Conservation (phyloP, 176 grass and related monocot species). For the Rhynchospora breviuscula region DNA sequence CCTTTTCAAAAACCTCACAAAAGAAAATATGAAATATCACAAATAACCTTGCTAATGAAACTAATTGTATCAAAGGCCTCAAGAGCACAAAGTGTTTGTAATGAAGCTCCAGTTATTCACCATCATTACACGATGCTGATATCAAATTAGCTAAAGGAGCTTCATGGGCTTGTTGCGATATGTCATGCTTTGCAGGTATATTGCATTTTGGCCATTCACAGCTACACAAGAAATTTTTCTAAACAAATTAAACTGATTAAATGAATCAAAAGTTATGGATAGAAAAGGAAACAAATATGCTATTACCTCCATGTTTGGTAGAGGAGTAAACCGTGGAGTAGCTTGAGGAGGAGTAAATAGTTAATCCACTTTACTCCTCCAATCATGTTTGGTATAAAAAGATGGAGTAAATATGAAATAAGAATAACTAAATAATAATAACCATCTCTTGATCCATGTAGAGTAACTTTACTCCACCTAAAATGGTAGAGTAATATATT, state of each 20-base stretch:
- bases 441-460: too few relatives aligned
- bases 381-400: too few relatives aligned
- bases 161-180: not conserved
- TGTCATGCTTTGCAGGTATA: not conserved
- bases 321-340: too few relatives aligned
- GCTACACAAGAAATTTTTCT: not conserved
- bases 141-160: not conserved
- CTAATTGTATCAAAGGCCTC: not conserved
- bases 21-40: not conserved
- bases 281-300: too few relatives aligned
- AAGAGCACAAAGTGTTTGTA: not conserved
- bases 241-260: not conserved
- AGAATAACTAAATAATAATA: too few relatives aligned
- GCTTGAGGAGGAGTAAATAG: too few relatives aligned
- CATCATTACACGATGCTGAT: not conserved
- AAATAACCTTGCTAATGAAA: not conserved
- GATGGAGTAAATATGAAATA: too few relatives aligned
- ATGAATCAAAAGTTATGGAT: not conserved
- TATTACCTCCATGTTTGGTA: too few relatives aligned
- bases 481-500: too few relatives aligned
- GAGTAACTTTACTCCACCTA: too few relatives aligned
- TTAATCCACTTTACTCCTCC: too few relatives aligned
- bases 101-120: not conserved
- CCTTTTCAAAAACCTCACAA: not conserved
- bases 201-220: not conserved